Base-by-base conservation (phyloP, 2,329 filamentous ascomycete genomes). In the Chaetomiaceae sp. region DNA sequence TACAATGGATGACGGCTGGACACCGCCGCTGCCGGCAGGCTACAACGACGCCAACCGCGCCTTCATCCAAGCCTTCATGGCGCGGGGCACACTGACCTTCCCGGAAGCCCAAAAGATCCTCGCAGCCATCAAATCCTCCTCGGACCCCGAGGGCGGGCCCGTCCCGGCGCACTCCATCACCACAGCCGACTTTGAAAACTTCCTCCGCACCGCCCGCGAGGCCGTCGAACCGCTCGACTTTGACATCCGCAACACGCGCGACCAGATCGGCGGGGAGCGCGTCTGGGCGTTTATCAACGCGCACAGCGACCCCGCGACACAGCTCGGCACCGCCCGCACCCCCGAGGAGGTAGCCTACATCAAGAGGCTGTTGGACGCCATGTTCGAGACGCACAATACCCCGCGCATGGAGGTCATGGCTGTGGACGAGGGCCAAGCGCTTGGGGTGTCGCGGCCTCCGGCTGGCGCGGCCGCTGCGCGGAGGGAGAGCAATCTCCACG, bases 341-440 rank as follows among this genome's bases (percentile, higher is more conserved):
- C 74, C 89, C 0, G 90, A 96, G 61, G 91, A 97, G 72, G 88
- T 97, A 29, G 83, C 87, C 0, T 99, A 90, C 67, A 81, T 97
- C 50, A 94, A 95, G 70, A 79, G 94, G 8, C 69, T 96, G 3
- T 79, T 99, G 1, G 91, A 96, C 67, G 84, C 81, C 62, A 95
- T 99, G 81, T 99, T 97, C 66, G 89, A 95, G 58, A 86, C 82
- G 18, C 84, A 90, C 73, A 97, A 97, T 66, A 89, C 85, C 0
- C 78, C 76, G 8, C 77, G 82, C n/a, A 82, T 84, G 64, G 92
- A 99, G 70, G 80, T 90, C 23, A 85, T 96, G 80, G 90, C 89
- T 3, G 74, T 97, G 3, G 87, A 83, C 11, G 79, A 82, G 40
- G 89, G 90, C 67, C 85, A 96, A 64, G 91, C 91, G 3, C 75